A percentile compares a stretch with the other conserved stretches of the same genome.
Conservation (phyloP, 2,329 filamentous ascomycete species). For the Pestalotiopsis fici region DNA sequence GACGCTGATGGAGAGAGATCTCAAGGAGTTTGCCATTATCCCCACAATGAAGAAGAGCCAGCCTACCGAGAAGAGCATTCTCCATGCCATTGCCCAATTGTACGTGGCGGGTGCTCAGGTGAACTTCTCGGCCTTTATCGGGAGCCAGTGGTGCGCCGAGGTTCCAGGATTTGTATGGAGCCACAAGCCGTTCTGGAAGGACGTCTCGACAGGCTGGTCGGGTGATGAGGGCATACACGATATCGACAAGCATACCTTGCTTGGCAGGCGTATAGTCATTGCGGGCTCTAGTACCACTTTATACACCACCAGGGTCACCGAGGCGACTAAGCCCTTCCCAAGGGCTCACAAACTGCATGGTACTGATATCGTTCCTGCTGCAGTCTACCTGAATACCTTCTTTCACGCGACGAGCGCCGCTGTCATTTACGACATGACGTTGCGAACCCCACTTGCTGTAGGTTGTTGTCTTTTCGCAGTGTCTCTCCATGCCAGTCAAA, state of each 20-base stretch:
- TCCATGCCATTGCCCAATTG: slow-evolving; percentile 17
- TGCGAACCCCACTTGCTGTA: slow-evolving; percentile 34
- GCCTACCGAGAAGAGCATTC: slow-evolving; percentile 24
- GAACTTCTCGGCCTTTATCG: slow-evolving; percentile 21
- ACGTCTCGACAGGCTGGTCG: slow-evolving; percentile 17
- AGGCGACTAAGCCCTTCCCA: slow-evolving; percentile 40
- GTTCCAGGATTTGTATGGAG: slow-evolving; percentile 27
- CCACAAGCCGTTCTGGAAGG: slow-evolving; percentile 21
- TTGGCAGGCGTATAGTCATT: slow-evolving; percentile 30
- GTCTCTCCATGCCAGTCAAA: slow-evolving; percentile 10
- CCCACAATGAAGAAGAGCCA: slow-evolving; percentile 31
- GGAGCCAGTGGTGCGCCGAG: slow-evolving; percentile 22
- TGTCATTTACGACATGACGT: slow-evolving; percentile 30
- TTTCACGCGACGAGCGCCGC: slow-evolving; percentile 29
- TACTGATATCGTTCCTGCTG: slow-evolving; percentile 44
- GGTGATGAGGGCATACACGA: slow-evolving; percentile 23
- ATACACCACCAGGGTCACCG: slow-evolving; percentile 35
- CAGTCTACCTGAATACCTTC: slow-evolving; percentile 37
- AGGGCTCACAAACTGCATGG: slow-evolving; percentile 38
- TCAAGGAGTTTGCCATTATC: slow-evolving; percentile 26
- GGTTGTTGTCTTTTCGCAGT: too few species aligned
- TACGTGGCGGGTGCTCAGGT: slow-evolving; percentile 4
- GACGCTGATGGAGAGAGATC: slow-evolving; percentile 28
- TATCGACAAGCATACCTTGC: slow-evolving; percentile 33
- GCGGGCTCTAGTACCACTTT: slow-evolving; percentile 28